phyloP scores from a whole-genome alignment of 768 basidiomycete genomes.

The Tricholoma bakamatsutake region DNA sequence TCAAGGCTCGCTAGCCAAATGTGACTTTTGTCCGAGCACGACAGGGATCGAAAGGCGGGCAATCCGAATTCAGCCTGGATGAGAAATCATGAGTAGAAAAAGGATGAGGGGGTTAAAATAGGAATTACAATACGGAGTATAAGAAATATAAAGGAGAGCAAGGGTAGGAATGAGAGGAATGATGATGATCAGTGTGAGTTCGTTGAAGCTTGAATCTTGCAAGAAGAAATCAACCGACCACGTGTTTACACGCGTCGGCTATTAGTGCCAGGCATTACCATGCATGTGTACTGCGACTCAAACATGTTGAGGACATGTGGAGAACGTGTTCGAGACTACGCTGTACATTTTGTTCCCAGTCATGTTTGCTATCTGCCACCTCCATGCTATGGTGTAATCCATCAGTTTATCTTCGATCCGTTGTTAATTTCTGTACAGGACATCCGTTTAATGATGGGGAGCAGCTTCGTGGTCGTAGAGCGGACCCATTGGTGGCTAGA shows the following conservation, averaged over 20 bases:
- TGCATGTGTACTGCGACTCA: neutral
- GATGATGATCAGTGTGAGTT: conserved; percentile 36
- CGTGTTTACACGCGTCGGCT: neutral
- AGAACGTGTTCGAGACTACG: neutral
- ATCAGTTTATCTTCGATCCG: too few species aligned
- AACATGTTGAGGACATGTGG: neutral
- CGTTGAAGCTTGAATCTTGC: conserved; percentile 35
- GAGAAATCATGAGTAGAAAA: conserved; percentile 15
- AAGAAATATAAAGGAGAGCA: conserved; percentile 65
- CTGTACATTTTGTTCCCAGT: neutral
- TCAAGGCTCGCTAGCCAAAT: conserved; percentile 62
- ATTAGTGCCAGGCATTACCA: neutral
- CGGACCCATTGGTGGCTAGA: conserved; percentile 56
- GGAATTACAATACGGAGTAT: conserved; percentile 73
- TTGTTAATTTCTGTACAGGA: too few species aligned
- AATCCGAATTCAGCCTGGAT: conserved; percentile 69
- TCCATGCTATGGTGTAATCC: neutral
- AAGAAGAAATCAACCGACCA: too few species aligned
- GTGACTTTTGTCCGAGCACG: conserved; percentile 63
- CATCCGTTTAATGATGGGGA: conserved; percentile 26
- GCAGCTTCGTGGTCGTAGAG: conserved; percentile 57
- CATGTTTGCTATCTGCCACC: neutral
- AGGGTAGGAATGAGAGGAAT: conserved; percentile 63
- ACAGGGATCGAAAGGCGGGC: conserved; percentile 61
- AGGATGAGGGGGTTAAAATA: conserved; percentile 66